Conservation (phyloP, 345 rosid genomes). For the Eucalyptus coolabah region DNA sequence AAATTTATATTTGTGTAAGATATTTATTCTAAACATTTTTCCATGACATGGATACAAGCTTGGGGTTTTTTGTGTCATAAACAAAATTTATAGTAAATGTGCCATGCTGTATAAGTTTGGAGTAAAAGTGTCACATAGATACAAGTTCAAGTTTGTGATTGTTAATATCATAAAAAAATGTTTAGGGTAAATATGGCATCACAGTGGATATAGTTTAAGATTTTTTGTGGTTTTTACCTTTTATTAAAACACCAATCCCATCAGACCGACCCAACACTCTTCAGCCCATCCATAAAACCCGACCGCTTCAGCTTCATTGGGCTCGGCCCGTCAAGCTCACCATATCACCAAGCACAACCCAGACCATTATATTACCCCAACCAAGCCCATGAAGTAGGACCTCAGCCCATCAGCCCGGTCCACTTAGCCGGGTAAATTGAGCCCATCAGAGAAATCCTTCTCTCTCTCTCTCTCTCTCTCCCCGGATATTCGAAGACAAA, state of each 20-base stretch:
- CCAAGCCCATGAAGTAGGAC: neutral
- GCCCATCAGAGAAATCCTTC: no score
- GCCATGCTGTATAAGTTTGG: accelerated
- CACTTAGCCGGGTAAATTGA: no score
- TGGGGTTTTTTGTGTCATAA: no score
- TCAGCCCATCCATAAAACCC: neutral
- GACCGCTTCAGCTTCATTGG: neutral
- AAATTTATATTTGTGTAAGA: accelerated
- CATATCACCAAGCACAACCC: neutral
- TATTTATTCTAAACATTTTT: no score
- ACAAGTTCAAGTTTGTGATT: no score
- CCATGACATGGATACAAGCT: accelerated
- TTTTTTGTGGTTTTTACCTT: no score
- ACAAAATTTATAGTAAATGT: no score
- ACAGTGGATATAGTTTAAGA: accelerated
- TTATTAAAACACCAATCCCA: neutral
- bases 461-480: accelerated
- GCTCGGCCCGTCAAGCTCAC: neutral
- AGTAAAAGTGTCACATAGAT: no score
- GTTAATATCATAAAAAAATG: no score
- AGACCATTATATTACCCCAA: neutral
- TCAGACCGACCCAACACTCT: neutral
- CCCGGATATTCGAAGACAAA: no score
- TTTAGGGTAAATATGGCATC: no score
- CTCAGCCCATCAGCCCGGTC: no score